Conservation (phyloP, 805 yeast species). For the Suhomyces canberraensis region DNA sequence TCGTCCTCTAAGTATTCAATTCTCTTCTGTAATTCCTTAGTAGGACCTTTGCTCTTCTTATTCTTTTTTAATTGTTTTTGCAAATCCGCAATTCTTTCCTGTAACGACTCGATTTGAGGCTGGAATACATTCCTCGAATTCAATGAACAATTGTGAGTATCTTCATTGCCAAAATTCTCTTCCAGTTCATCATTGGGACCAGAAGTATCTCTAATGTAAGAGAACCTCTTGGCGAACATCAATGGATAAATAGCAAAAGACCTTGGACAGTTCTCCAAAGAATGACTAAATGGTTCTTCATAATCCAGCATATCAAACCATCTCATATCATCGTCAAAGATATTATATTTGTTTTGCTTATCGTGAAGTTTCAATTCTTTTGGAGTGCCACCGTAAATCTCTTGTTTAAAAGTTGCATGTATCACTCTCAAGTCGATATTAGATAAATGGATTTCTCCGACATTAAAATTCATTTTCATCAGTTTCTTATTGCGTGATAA, state of each 20-base stretch:
- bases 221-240: constrained; percentile 63
- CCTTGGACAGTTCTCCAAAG: constrained; percentile 35
- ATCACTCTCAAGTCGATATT: constrained; percentile 60
- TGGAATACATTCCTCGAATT: constrained; percentile 23
- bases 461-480: constrained; percentile 57
- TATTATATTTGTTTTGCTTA: constrained; percentile 18
- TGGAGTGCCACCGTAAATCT: constrained; percentile 16
- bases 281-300: constrained; percentile 50
- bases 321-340: constrained; percentile 51
- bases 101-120: constrained; percentile 25
- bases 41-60: constrained; percentile 4
- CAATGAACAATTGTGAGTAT: constrained; percentile 30
- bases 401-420: constrained; percentile 43
- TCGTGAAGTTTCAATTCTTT: constrained; percentile 5
- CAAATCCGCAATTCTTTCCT: constrained; percentile 26
- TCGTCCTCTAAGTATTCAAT: constrained; percentile 15
- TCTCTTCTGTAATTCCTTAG: constrained; percentile 14
- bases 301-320: constrained; percentile 68
- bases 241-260: constrained; percentile 56
- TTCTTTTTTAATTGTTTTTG: constrained; percentile 14
- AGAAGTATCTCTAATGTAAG: constrained; percentile 61
- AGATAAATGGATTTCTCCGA: constrained; percentile 58
- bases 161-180: constrained; percentile 22
- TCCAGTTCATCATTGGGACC: constrained; percentile 10
- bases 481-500: constrained; percentile 46